A percentile compares a stretch with the other conserved stretches of the same genome.
phyloP scores from a whole-genome alignment of 768 basidiomycete species.

The Hericium rajendrae region DNA sequence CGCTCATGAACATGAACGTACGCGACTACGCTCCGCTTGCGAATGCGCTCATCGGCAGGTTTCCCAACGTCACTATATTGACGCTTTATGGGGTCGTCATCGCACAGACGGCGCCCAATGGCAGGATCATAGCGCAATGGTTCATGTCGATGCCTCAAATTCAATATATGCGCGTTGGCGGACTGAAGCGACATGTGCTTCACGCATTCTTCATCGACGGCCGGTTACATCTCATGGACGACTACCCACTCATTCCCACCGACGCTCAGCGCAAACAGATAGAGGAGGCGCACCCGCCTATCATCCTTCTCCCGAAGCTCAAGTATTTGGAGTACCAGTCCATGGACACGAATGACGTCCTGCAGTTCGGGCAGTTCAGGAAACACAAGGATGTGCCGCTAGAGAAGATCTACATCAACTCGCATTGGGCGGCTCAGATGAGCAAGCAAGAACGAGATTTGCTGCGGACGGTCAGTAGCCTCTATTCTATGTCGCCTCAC shows the following conservation, averaged over 20 bases:
- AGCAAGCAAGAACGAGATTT: background rate
- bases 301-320: constrained; percentile 5
- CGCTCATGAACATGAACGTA: constrained; percentile 43
- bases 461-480: background rate
- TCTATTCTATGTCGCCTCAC: too few species aligned
- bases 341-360: background rate
- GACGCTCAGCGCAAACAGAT: background rate
- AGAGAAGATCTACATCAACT: constrained; percentile 4
- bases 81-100: constrained; percentile 40
- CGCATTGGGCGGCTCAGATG: background rate
- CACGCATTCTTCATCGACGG: constrained; percentile 1
- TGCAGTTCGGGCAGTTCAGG: constrained; percentile 1
- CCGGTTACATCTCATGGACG: constrained; percentile 5
- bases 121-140: constrained; percentile 34
- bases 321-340: constrained; percentile 5
- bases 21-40: constrained; percentile 44
- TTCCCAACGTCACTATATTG: constrained; percentile 44
- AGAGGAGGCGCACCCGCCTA: background rate
- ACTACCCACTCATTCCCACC: constrained; percentile 3
- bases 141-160: constrained; percentile 51
- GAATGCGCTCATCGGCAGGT: constrained; percentile 34
- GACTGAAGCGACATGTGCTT: constrained; percentile 1
- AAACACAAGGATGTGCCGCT: background rate
- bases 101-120: constrained; percentile 17
- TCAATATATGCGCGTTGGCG: constrained; percentile 13